These are phyloP conservation scores for Coniochaeta sp. DNA, from an alignment of 2,329 filamentous ascomycete species.

Conservation along the genomic window DNA sequence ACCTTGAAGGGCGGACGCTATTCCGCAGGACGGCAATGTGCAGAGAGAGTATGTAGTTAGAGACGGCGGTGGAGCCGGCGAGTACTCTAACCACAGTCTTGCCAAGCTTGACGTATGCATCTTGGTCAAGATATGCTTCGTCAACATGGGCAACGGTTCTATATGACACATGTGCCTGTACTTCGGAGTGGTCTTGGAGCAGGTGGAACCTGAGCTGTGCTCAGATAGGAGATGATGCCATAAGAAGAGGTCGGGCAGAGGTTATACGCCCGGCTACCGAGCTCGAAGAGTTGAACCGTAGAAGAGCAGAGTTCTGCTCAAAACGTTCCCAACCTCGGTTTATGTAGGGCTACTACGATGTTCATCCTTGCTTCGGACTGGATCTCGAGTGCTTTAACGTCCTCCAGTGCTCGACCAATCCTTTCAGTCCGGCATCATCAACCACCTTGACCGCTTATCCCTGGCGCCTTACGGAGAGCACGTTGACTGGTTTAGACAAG, in stretches of 20 bases:
- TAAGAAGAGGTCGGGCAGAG: background rate
- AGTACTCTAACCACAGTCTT: background rate
- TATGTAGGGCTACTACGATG: background rate
- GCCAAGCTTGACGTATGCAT: background rate
- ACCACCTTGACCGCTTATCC: background rate
- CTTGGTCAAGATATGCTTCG: background rate
- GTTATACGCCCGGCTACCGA: background rate
- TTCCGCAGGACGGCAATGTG: background rate
- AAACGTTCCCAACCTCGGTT: background rate
- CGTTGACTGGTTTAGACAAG: background rate
- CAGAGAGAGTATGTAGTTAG: background rate
- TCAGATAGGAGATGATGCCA: background rate
- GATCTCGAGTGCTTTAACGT: background rate
- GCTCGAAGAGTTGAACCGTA: background rate
- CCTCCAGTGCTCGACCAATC: background rate
- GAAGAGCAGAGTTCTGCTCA: background rate
- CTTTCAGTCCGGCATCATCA: background rate
- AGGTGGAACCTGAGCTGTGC: background rate
- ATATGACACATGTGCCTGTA: background rate
- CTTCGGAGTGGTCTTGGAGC: background rate
- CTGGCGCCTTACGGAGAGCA: background rate
- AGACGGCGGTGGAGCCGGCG: background rate
- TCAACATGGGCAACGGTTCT: background rate
- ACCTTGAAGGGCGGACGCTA: background rate
- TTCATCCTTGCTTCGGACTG: background rate